Percentiles rank a stretch among this genome's conserved stretches.
Conservation (phyloP, 176 grass and related monocot species). For the Oryza brachyantha region DNA sequence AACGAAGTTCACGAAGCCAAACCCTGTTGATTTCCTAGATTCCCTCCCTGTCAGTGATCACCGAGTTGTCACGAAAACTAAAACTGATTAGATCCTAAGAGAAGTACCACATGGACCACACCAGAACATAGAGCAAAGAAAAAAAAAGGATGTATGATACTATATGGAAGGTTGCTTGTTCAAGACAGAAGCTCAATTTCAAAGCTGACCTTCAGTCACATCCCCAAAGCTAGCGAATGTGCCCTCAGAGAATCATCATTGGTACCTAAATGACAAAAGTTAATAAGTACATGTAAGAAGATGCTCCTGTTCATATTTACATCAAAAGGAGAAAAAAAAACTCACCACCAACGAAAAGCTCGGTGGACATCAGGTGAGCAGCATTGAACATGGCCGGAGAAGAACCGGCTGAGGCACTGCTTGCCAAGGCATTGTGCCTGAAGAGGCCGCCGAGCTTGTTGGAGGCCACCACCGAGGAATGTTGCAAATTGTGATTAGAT, state of each 20-base stretch:
- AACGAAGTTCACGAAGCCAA: constrained; percentile 72
- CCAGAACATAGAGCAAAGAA: neutral
- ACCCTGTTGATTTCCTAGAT: constrained; percentile 72
- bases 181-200: neutral
- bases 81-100: neutral
- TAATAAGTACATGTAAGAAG: neutral
- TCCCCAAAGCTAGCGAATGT: constrained; percentile 61
- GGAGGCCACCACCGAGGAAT: constrained; percentile 60
- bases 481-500: too few species aligned
- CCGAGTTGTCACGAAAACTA: constrained; percentile 36
- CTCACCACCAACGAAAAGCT: constrained; percentile 84
- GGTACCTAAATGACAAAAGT: constrained; percentile 29
- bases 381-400: constrained; percentile 51
- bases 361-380: constrained; percentile 58
- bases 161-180: neutral
- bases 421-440: too few species aligned
- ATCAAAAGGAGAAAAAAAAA: neutral
- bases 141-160: neutral
- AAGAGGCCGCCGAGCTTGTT: constrained; percentile 72
- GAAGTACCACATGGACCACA: neutral
- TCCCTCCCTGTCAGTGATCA: constrained; percentile 73
- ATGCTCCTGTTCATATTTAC: neutral
- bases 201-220: constrained; percentile 63
- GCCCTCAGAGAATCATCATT: constrained; percentile 41
- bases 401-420: constrained; percentile 10